Conservation (phyloP, 805 yeast genomes). For the Kazachstania taianensis region DNA sequence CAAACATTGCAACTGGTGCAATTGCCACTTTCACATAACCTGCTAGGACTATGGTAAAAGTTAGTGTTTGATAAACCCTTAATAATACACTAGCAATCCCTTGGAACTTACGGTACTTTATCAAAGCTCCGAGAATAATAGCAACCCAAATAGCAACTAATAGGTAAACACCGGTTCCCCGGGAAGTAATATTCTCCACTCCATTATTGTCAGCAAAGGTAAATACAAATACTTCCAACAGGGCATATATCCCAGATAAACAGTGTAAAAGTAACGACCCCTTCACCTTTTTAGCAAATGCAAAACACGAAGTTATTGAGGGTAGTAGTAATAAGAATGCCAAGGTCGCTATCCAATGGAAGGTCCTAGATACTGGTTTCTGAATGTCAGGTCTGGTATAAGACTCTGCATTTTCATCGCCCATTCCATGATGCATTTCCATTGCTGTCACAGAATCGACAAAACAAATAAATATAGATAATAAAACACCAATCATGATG, state of each 20-base stretch:
- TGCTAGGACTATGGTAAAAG: slow-evolving; percentile 39
- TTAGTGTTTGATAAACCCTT: slow-evolving; percentile 35
- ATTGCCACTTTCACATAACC: slow-evolving; percentile 77
- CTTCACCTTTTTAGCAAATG: slow-evolving; percentile 43
- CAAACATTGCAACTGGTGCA: slow-evolving; percentile 76
- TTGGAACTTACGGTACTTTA: background rate
- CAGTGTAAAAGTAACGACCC: slow-evolving; percentile 39
- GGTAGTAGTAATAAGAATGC: slow-evolving; percentile 42
- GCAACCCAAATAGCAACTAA: slow-evolving; percentile 21
- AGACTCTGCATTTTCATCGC: slow-evolving; percentile 26
- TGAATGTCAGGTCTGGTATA: slow-evolving; percentile 31
- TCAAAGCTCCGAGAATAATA: background rate
- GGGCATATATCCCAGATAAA: slow-evolving; percentile 39
- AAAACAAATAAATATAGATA: background rate
- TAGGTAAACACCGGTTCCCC: slow-evolving; percentile 42
- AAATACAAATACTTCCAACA: slow-evolving; percentile 46
- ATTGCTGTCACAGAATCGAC: slow-evolving; percentile 9
- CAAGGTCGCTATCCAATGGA: slow-evolving; percentile 56
- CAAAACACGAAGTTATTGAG: slow-evolving; percentile 43
- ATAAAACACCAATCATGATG: background rate
- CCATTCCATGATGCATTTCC: slow-evolving; percentile 29
- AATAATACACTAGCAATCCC: slow-evolving; percentile 9
- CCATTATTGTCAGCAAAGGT: slow-evolving; percentile 56
- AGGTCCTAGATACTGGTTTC: slow-evolving; percentile 42
- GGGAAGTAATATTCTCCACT: slow-evolving; percentile 56